Percentiles rank a stretch among this genome's conserved stretches.
Conservation (phyloP, 2,329 filamentous ascomycete genomes). For the Neoscytalidium dimidiatum region DNA sequence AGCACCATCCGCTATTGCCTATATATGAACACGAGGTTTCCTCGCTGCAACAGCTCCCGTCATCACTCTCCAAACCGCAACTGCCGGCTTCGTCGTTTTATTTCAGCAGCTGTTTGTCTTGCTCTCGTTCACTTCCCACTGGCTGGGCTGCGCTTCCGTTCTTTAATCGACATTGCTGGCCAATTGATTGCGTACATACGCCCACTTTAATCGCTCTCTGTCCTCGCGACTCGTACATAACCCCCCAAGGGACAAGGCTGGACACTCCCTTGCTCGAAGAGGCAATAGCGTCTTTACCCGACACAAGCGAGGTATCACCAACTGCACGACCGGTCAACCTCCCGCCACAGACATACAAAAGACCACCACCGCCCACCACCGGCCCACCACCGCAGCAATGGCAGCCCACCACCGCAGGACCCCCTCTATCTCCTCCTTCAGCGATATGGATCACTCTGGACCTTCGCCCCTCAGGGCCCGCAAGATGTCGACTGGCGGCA, state of each 20-base stretch:
- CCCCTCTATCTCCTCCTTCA: constrained; percentile 40
- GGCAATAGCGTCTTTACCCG: constrained; percentile 7
- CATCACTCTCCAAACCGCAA: constrained; percentile 37
- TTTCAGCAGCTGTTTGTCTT: constrained; percentile 41
- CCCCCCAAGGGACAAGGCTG: not conserved
- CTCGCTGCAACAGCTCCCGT: not conserved
- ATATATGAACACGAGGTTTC: constrained; percentile 14
- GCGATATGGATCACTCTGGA: constrained; percentile 36
- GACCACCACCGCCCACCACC: constrained; percentile 57
- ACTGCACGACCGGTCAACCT: constrained; percentile 6
- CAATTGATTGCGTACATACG: constrained; percentile 36
- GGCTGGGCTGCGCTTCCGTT: constrained; percentile 57
- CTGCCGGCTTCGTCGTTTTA: constrained; percentile 38
- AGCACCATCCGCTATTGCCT: constrained; percentile 26
- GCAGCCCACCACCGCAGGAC: constrained; percentile 35
- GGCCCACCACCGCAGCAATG: constrained; percentile 32
- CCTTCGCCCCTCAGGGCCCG: constrained; percentile 55
- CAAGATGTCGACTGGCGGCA: constrained; percentile 64
- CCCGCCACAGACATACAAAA: constrained; percentile 30
- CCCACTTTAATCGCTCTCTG: constrained; percentile 40
- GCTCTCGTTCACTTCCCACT: constrained; percentile 54
- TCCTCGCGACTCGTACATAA: constrained; percentile 38
- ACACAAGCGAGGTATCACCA: constrained; percentile 8
- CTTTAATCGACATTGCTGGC: constrained; percentile 49
- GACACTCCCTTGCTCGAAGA: constrained; percentile 13